phyloP scores from a whole-genome alignment of 352 stramenopile species.

The Pythium biforme region DNA sequence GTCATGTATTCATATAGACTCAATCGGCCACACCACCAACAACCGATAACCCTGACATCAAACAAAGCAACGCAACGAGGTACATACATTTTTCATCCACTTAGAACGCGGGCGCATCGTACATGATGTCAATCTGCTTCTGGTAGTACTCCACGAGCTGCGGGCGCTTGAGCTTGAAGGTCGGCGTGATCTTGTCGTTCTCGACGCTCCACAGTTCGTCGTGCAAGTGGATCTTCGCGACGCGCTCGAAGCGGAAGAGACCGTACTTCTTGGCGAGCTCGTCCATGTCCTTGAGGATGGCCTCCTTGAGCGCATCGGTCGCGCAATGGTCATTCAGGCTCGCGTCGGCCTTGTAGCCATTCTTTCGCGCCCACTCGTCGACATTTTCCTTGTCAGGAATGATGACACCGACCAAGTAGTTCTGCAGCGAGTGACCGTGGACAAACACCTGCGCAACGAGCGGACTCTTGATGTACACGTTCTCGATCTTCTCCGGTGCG shows the following conservation, averaged over 20 bases:
- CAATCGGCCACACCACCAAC: no score
- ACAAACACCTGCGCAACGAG: constrained; percentile 95
- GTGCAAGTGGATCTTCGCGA: constrained; percentile 88
- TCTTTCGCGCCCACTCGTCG: constrained; percentile 64
- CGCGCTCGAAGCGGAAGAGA: constrained; percentile 92
- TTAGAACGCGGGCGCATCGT: constrained; percentile 33
- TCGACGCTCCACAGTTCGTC: constrained; percentile 86
- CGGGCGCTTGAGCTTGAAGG: constrained; percentile 95
- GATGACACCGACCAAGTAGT: constrained; percentile 91
- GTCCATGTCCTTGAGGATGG: constrained; percentile 80
- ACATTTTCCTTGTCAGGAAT: constrained; percentile 92
- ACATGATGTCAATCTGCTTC: constrained; percentile 82
- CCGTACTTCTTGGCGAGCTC: constrained; percentile 54
- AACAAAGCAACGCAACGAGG: background rate
- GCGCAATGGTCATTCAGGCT: constrained; percentile 31
- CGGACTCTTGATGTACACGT: constrained; percentile 87
- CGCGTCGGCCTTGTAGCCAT: constrained; percentile 32
- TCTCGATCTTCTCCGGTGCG: constrained; percentile 96
- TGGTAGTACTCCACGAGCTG: constrained; percentile 87
- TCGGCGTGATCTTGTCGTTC: constrained; percentile 94
- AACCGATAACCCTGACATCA: background rate
- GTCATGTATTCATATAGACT: no score
- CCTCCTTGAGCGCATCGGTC: constrained; percentile 35
- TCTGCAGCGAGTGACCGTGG: constrained; percentile 94
- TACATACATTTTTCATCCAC: background rate